These are phyloP conservation scores for Solanum clarkiae DNA, from an alignment of 257 asterid species.

Conservation along the genomic window DNA sequence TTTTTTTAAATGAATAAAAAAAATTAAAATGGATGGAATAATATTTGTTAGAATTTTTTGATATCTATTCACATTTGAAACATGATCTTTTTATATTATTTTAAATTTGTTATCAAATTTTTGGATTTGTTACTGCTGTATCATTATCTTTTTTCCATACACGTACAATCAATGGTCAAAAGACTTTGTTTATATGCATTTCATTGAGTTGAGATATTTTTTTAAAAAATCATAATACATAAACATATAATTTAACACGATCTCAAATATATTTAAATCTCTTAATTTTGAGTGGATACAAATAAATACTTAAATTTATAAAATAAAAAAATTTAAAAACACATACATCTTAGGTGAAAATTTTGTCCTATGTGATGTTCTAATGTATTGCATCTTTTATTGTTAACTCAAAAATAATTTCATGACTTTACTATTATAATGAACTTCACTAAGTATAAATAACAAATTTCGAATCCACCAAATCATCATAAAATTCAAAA, in stretches of 20 bases:
- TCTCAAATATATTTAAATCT: neutral
- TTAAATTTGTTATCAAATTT: neutral
- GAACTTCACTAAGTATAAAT: neutral
- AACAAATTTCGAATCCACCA: neutral
- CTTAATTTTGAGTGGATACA: too few species aligned
- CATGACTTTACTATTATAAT: too few species aligned
- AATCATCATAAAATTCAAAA: neutral
- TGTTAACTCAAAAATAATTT: too few species aligned
- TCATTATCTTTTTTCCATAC: neutral
- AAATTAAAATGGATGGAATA: neutral
- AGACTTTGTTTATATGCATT: neutral
- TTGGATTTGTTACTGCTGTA: neutral
- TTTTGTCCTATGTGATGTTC: too few species aligned
- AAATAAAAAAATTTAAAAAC: neutral
- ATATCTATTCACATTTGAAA: neutral
- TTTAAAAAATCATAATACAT: too few species aligned
- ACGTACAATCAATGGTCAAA: neutral
- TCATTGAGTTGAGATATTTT: neutral
- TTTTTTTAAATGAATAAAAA: too few species aligned
- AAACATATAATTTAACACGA: rapidly evolving
- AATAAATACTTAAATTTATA: too few species aligned
- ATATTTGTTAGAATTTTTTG: neutral
- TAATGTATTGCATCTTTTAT: too few species aligned
- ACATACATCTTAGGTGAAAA: too few species aligned
- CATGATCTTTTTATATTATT: neutral